Evolutionary conservation across 2,329 filamentous ascomycete genomes (phyloP), one percentile per base, ranked within the genome.

Genomic region (Pseudocercospora pini-densiflorae): DNA sequence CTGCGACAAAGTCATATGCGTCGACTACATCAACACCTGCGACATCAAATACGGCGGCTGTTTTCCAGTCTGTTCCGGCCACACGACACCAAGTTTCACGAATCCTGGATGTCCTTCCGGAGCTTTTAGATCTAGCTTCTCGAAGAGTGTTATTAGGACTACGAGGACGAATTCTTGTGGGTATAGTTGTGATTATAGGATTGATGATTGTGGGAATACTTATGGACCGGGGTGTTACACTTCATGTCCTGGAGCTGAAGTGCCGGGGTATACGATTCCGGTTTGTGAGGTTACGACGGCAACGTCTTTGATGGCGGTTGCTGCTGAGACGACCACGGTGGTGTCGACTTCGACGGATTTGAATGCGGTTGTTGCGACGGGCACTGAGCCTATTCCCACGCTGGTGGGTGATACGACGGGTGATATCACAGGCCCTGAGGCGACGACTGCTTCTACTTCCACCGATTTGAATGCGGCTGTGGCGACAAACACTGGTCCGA

Each of bases 21-120:
- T 69, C 40, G 73, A 73, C 61, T 69, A 71, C 55, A 66, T 74
- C 65, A 73, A 74, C 59, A 65, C 63, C n/a, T 74, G 73, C 54
- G 65, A 61, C 55, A 62, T 68, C 29, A 62, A 49, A n/a, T 74
- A 72, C 49, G 72, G 72, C 12, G 70, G 68, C 40, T 75, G 73
- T 62, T 73, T 65, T 60, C 62, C 68, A 4, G 66, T 61, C 12
- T 75, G 73, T 64, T 57, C 59, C 5, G 69, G 66, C 27, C 63
- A 59, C 14, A 55, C 72, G 27, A 67, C 61, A 7, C 73, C 73
- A 8, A 67, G 68, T 9, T 75, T 70, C 62, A 69, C 66, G 7
- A 61, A 66, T 23, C 69, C 69, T 8, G 43, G 53, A 4, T 74
- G 73, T 59, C 63, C 64, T 23, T 63, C 59, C 16, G 63, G 58